These are phyloP conservation scores for Pleurostoma richardsiae DNA, from an alignment of 2,329 filamentous ascomycete genomes.

Conservation along the genomic window DNA sequence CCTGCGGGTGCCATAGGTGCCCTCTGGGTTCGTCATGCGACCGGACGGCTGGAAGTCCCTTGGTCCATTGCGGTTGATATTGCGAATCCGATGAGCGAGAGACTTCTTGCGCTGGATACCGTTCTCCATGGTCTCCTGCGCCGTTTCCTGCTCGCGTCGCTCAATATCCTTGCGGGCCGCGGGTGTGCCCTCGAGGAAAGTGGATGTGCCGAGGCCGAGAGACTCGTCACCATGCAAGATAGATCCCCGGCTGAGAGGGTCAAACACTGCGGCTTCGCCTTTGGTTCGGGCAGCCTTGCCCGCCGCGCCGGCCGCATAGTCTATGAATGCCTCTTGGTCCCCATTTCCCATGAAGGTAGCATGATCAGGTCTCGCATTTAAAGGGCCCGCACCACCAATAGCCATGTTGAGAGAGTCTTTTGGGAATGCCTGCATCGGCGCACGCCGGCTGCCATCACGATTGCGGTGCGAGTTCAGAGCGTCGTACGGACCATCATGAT, in stretches of 20 bases:
- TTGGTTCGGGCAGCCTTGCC: neutral
- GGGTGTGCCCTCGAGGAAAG: slow-evolving; percentile 90
- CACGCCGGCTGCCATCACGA: slow-evolving; percentile 71
- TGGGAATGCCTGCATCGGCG: slow-evolving; percentile 95
- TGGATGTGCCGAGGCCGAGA: slow-evolving; percentile 84
- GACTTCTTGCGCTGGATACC: slow-evolving; percentile 89
- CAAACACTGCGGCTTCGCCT: slow-evolving; percentile 54
- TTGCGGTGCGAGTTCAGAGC: slow-evolving; percentile 94
- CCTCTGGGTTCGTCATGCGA: slow-evolving; percentile 54
- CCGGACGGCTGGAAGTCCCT: slow-evolving; percentile 50
- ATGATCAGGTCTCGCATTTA: slow-evolving; percentile 78
- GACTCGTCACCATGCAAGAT: slow-evolving; percentile 80
- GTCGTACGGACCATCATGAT: slow-evolving; percentile 96
- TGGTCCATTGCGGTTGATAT: slow-evolving; percentile 68
- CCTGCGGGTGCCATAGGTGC: slow-evolving; percentile 31
- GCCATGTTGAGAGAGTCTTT: slow-evolving; percentile 90
- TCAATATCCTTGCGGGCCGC: slow-evolving; percentile 77
- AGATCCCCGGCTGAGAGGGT: slow-evolving; percentile 62
- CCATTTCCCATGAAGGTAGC: slow-evolving; percentile 78
- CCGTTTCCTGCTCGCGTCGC: slow-evolving; percentile 65
- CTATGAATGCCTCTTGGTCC: slow-evolving; percentile 79
- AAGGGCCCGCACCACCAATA: slow-evolving; percentile 78
- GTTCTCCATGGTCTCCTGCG: slow-evolving; percentile 44
- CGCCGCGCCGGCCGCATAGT: slow-evolving; percentile 54
- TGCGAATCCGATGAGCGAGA: slow-evolving; percentile 83